Evolutionary conservation across 768 basidiomycete genomes (phyloP).

Genomic region (Amyloporia xantha): DNA sequence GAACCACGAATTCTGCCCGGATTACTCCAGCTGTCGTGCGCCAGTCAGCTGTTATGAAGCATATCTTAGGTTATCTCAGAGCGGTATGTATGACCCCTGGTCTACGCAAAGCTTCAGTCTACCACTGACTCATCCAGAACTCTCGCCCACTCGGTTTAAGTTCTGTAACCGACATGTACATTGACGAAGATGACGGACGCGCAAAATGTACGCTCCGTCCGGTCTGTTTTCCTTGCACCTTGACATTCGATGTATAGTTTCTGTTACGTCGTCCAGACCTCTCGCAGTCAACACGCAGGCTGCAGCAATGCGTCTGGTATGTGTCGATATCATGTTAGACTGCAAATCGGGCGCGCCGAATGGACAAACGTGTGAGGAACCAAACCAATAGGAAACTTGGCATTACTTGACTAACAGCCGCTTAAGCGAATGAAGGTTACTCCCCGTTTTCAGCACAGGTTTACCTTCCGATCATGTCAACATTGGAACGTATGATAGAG

Average conservation of each 20-base stretch:
- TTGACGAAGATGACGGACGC: constrained; percentile 37
- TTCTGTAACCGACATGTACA: constrained; percentile 45
- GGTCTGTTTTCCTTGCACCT: constrained; percentile 5
- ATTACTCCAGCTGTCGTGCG: constrained; percentile 35
- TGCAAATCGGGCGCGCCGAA: constrained; percentile 24
- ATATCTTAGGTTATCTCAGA: constrained; percentile 45
- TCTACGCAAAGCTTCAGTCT: not conserved
- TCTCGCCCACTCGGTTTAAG: constrained; percentile 49
- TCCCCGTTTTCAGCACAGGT: constrained; percentile 49
- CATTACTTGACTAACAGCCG: no score
- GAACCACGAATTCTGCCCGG: constrained; percentile 38
- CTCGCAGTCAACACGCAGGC: constrained; percentile 21
- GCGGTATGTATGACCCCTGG: constrained; percentile 28
- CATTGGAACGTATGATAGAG: constrained; percentile 45
- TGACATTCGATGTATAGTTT: not conserved
- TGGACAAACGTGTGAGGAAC: constrained; percentile 1
- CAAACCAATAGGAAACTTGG: no score
- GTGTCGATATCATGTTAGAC: constrained; percentile 35
- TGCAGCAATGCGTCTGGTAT: constrained; percentile 26
- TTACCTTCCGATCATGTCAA: constrained; percentile 46
- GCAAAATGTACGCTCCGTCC: constrained; percentile 30
- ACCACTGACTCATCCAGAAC: constrained; percentile 38
- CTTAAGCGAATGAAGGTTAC: constrained; percentile 16
- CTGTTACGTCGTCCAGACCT: constrained; percentile 31
- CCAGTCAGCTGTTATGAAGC: constrained; percentile 42